phyloP scores from a whole-genome alignment of 495 filamentous ascomycete genomes.

The Neurospora sp. region DNA sequence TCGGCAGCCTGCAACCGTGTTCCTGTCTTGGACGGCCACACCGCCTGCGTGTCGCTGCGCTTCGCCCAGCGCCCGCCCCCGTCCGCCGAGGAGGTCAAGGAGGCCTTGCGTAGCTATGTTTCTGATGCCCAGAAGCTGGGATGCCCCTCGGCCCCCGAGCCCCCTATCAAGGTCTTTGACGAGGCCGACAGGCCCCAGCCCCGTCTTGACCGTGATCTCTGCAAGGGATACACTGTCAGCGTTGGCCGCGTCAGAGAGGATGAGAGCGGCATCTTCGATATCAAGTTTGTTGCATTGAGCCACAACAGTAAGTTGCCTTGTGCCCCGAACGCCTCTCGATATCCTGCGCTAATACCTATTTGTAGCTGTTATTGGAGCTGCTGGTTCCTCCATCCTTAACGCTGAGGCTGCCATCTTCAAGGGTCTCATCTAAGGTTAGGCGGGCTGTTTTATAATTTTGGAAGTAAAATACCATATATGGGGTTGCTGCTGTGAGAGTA shows the following conservation, averaged over 20 bases:
- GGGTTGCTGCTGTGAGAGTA: not conserved
- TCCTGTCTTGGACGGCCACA: constrained; percentile 75
- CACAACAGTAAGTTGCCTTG: constrained; percentile 62
- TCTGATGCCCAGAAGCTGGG: constrained; percentile 65
- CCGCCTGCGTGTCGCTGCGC: constrained; percentile 67
- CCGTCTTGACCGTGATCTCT: constrained; percentile 66
- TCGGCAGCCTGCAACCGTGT: constrained; percentile 79
- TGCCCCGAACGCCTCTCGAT: not conserved
- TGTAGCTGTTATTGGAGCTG: constrained; percentile 79
- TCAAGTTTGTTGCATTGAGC: constrained; percentile 72
- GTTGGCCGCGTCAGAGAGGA: constrained; percentile 70
- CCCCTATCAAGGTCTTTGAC: constrained; percentile 68
- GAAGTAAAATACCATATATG: not conserved
- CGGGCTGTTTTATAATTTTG: not conserved
- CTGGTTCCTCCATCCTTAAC: constrained; percentile 89
- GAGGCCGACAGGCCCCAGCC: constrained; percentile 76
- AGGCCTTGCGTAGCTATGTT: constrained; percentile 60
- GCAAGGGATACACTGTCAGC: constrained; percentile 68
- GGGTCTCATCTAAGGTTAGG: constrained; percentile 56
- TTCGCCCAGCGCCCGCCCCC: constrained; percentile 50
- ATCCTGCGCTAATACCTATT: constrained; percentile 1
- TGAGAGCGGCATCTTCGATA: constrained; percentile 66
- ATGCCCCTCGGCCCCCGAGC: constrained; percentile 64
- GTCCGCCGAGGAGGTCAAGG: constrained; percentile 54
- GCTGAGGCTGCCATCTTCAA: constrained; percentile 87